These are phyloP conservation scores for Scolecobasidium constrictum DNA, from an alignment of 2,329 filamentous ascomycete species.

Conservation along the genomic window DNA sequence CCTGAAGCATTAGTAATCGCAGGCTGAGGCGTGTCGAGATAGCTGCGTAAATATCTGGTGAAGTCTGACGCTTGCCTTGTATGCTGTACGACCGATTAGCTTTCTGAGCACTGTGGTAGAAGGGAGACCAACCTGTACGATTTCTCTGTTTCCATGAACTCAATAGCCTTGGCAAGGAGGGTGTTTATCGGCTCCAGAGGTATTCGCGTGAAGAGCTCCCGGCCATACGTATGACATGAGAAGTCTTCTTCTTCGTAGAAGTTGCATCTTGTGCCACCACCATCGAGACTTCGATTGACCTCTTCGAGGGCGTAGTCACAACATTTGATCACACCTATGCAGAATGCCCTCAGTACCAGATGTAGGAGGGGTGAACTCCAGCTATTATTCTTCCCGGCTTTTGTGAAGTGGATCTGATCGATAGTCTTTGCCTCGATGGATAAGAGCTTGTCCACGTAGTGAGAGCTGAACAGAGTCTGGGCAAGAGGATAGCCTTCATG, in stretches of 20 bases:
- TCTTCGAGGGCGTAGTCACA: slow-evolving; percentile 69
- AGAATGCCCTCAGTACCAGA: slow-evolving; percentile 71
- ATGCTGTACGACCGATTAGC: no score
- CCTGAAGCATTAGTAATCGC: neutral
- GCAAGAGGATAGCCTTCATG: slow-evolving; percentile 91
- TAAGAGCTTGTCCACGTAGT: slow-evolving; percentile 78
- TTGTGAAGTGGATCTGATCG: slow-evolving; percentile 53
- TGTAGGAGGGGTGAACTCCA: slow-evolving; percentile 24
- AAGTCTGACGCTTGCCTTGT: neutral
- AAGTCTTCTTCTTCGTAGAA: slow-evolving; percentile 99
- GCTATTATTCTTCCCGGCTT: slow-evolving; percentile 16
- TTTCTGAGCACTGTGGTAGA: no score
- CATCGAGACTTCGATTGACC: slow-evolving; percentile 31
- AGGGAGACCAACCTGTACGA: neutral
- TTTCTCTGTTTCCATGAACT: slow-evolving; percentile 13
- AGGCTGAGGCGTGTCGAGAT: neutral
- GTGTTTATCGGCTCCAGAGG: slow-evolving; percentile 46
- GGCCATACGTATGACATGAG: slow-evolving; percentile 80
- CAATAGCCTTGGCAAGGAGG: slow-evolving; percentile 39
- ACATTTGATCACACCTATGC: slow-evolving; percentile 70
- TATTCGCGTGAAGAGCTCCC: slow-evolving; percentile 60
- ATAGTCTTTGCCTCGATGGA: slow-evolving; percentile 56
- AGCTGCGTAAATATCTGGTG: neutral
- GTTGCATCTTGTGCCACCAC: slow-evolving; percentile 52
- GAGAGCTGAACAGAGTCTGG: slow-evolving; percentile 85